phyloP scores from a whole-genome alignment of 768 basidiomycete species.

The Hygrocybe coccinea region DNA sequence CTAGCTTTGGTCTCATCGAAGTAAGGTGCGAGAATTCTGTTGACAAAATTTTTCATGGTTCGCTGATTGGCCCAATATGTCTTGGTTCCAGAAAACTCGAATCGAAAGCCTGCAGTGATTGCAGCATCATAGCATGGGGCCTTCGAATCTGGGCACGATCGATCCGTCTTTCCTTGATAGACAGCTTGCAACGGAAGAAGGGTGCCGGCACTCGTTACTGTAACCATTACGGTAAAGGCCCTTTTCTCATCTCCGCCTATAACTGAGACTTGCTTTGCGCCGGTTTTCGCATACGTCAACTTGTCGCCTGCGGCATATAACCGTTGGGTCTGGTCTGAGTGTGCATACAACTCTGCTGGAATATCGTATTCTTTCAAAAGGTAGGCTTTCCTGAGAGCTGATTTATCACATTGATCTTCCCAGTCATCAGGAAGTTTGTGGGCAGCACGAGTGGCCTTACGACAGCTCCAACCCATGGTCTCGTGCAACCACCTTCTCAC shows the following conservation, averaged over 20 bases:
- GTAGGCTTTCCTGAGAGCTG: constrained; percentile 20
- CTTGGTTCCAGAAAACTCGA: constrained; percentile 19
- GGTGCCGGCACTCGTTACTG: constrained; percentile 23
- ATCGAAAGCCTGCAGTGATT: constrained; percentile 13
- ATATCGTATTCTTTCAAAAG: constrained; percentile 30
- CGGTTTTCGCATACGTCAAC: constrained; percentile 22
- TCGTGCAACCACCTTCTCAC: constrained; percentile 21
- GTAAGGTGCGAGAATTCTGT: constrained; percentile 22
- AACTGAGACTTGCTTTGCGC: constrained; percentile 18
- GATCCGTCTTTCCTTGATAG: constrained; percentile 23
- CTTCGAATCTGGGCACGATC: constrained; percentile 16
- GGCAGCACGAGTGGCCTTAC: constrained; percentile 9
- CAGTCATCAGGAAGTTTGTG: constrained; percentile 24
- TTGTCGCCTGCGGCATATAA: constrained; percentile 27
- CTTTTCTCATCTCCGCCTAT: constrained; percentile 36
- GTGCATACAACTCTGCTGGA: constrained; percentile 25
- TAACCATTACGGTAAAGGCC: constrained; percentile 33
- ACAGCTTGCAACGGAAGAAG: constrained; percentile 34
- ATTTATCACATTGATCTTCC: constrained; percentile 10
- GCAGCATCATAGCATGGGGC: constrained; percentile 19
- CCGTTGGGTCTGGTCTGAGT: constrained; percentile 34
- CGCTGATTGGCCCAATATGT: constrained; percentile 28
- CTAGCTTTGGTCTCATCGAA: constrained; percentile 13
- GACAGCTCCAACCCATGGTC: constrained; percentile 15
- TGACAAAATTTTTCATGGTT: constrained; percentile 18